Base-by-base conservation (phyloP, 164 flowering plant species). In the Magnolia changhungtana region DNA sequence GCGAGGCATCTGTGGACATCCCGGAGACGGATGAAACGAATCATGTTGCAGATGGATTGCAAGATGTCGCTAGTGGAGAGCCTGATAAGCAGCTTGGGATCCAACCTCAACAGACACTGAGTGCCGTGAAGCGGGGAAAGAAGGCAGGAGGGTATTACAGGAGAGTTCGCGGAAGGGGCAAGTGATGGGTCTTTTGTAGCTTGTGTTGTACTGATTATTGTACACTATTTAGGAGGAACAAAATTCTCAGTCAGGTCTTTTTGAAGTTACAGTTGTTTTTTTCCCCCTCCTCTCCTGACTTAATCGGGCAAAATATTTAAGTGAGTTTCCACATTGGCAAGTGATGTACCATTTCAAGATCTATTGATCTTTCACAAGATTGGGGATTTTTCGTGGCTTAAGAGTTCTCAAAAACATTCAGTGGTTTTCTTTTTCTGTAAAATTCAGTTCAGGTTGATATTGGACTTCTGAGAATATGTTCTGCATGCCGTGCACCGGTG, bases 1-100 rank as follows among this genome's bases (percentile, higher is more conserved):
- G 75, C 51, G 88, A 88, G 73, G 73, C 86, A 61, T 80, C 82
- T 6, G 29, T 84, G 11, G 90, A 87, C 61, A 79, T 88, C 45
- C 88, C 89, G 24, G 71, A 49, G 37, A 68, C 50, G 13, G 77
- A 79, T 27, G 85, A 83, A 76, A 74, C 49, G 21, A 83, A 83
- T 19, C 19, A 65, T 50, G 21, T 71, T 63, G 76, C 80, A 8
- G 78, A 59, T 68, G 87, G 82, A 64, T 78, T 86, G 24, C 82
- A 76, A 31, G 79, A 82, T 75, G 82, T 81, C 78, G 76, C n/a
- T 16, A 18, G n/a, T 78, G 19, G 76, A 76, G 72, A 63, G 72
- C 71, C 6, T 67, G 31, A 78, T n/a, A 27, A 80, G 23, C 82
- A 63, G 7, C 31, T 63, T n/a, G 55, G 75, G 70, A 59, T 64